phyloP scores from a whole-genome alignment of 768 basidiomycete genomes.

The Russula griseocarnosa region DNA sequence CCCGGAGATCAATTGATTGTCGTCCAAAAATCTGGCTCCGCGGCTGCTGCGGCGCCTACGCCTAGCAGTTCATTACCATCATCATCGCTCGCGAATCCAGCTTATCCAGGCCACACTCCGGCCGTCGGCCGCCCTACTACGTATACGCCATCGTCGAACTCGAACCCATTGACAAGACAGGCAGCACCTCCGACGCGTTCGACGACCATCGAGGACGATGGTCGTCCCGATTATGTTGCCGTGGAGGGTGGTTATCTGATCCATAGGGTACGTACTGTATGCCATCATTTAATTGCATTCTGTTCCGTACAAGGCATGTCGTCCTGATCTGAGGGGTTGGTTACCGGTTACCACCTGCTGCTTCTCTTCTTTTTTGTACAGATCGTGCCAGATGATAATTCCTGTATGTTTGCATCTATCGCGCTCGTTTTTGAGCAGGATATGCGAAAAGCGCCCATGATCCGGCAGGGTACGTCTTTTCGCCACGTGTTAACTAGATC shows the following conservation, averaged over 20 bases:
- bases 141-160: constrained; percentile 5
- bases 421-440: constrained; percentile 84
- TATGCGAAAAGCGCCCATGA: constrained; percentile 59
- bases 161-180: constrained; percentile 22
- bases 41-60: constrained; percentile 16
- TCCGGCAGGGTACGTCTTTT: constrained; percentile 63
- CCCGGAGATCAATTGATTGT: constrained; percentile 87
- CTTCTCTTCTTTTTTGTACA: constrained; percentile 30
- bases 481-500: not conserved
- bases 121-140: constrained; percentile 30
- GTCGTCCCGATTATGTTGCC: constrained; percentile 56
- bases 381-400: constrained; percentile 97
- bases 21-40: constrained; percentile 39
- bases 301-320: not conserved
- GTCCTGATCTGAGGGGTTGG: constrained; percentile 5
- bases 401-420: constrained; percentile 86
- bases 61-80: not conserved
- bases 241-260: constrained; percentile 63
- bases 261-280: constrained; percentile 53
- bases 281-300: constrained; percentile 14
- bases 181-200: constrained; percentile 26
- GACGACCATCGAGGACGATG: constrained; percentile 32
- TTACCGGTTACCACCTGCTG: not conserved
- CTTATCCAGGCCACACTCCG: constrained; percentile 27
- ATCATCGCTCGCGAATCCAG: constrained; percentile 28